These are phyloP conservation scores for Drechslerella dactyloides DNA, from an alignment of 2,329 filamentous ascomycete genomes.

Conservation along the genomic window DNA sequence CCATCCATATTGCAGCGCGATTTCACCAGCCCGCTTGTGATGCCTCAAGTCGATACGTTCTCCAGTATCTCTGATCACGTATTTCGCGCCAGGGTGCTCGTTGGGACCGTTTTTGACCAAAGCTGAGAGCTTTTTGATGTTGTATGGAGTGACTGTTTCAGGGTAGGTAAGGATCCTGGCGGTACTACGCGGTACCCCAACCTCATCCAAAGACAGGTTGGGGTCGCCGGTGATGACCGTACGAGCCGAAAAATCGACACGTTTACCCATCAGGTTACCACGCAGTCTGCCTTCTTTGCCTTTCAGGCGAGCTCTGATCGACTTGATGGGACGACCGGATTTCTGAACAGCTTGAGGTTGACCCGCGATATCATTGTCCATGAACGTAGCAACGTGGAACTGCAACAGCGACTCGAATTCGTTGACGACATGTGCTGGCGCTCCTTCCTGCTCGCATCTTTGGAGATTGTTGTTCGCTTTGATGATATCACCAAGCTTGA, in stretches of 20 bases:
- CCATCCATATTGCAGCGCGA: constrained; percentile 93
- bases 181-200: constrained; percentile 93
- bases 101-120: constrained; percentile 93
- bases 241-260: constrained; percentile 98
- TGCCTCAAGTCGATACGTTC: constrained; percentile 94
- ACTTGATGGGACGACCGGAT: constrained; percentile 93
- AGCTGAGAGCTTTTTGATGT: constrained; percentile 87
- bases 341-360: constrained; percentile 95
- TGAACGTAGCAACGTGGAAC: constrained; percentile 98
- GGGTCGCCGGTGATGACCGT: constrained; percentile 99
- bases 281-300: constrained; percentile 97
- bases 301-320: constrained; percentile 95
- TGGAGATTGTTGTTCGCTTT: constrained; percentile 95
- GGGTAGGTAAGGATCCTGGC: constrained; percentile 93
- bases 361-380: constrained; percentile 99
- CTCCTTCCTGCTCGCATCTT: constrained; percentile 87
- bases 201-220: constrained; percentile 93
- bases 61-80: constrained; percentile 91
- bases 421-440: constrained; percentile 84
- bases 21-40: constrained; percentile 83
- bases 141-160: constrained; percentile 96
- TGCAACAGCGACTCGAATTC: constrained; percentile 93
- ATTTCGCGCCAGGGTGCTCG: constrained; percentile 93
- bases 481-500: constrained; percentile 98
- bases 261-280: constrained; percentile 99